phyloP scores from a whole-genome alignment of 306 rosid genomes.

The Astragalus membranaceus region DNA sequence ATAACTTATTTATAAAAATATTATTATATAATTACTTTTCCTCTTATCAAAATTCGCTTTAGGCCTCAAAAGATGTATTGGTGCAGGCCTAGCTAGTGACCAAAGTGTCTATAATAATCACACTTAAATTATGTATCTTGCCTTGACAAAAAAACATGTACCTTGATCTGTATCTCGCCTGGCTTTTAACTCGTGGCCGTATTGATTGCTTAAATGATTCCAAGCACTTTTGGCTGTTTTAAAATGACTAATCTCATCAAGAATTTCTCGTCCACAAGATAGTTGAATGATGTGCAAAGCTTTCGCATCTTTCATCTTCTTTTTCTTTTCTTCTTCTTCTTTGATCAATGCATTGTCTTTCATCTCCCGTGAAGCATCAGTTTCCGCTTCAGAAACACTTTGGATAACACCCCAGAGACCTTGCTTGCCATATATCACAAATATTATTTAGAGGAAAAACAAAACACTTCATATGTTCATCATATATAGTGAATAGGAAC shows the following conservation, averaged over 20 bases:
- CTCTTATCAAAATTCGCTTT: too few relatives aligned
- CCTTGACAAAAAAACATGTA: background rate
- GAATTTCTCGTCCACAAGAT: conserved; percentile 4
- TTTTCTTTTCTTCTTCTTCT: too few relatives aligned
- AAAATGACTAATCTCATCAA: background rate
- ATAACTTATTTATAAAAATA: too few relatives aligned
- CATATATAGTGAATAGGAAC: too few relatives aligned
- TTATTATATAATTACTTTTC: too few relatives aligned
- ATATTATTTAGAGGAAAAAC: background rate
- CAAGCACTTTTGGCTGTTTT: background rate
- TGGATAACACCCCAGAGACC: background rate
- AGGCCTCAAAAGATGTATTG: too few relatives aligned
- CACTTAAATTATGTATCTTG: background rate
- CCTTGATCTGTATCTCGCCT: background rate
- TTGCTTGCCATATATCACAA: background rate
- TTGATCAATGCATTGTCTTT: background rate
- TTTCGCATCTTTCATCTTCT: background rate
- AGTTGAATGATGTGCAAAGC: conserved; percentile 27
- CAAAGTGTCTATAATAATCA: background rate
- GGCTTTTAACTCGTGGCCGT: background rate
- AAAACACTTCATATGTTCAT: background rate
- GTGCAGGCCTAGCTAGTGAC: too few relatives aligned
- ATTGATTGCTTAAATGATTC: background rate
- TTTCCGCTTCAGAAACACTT: background rate
- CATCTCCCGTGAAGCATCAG: background rate